Evolutionary conservation across 2,329 filamentous ascomycete genomes (phyloP).

Genomic region (Fusarium sp.): DNA sequence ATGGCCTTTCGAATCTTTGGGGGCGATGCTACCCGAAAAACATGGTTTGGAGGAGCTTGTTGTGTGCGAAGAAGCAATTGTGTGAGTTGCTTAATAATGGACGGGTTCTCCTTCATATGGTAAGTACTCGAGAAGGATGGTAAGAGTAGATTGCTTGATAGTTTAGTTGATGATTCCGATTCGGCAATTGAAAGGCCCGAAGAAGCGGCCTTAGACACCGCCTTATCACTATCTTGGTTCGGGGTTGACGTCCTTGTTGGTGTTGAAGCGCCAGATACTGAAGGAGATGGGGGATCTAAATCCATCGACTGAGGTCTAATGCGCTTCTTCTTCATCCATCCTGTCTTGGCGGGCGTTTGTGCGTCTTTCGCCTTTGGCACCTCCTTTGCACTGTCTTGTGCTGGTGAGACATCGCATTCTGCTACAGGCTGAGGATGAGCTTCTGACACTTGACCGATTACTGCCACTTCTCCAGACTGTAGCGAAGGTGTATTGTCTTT

Average conservation of each 20-base stretch:
- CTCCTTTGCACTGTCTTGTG: constrained; percentile 52
- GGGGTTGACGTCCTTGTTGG: constrained; percentile 36
- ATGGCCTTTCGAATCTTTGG: constrained; percentile 86
- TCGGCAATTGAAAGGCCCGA: constrained; percentile 54
- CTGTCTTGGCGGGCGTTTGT: constrained; percentile 47
- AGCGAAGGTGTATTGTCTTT: constrained; percentile 50
- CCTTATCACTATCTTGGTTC: constrained; percentile 36
- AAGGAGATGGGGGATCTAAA: constrained; percentile 56
- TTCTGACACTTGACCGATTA: constrained; percentile 70
- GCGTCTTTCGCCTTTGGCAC: constrained; percentile 52
- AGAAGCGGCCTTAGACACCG: constrained; percentile 32
- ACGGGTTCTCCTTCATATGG: constrained; percentile 74
- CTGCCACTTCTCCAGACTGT: constrained; percentile 67
- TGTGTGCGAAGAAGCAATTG: constrained; percentile 69
- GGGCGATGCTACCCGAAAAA: constrained; percentile 76
- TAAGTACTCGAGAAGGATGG: constrained; percentile 80
- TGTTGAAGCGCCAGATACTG: constrained; percentile 44
- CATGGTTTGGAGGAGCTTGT: constrained; percentile 74
- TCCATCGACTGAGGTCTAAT: constrained; percentile 64
- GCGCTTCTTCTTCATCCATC: constrained; percentile 60
- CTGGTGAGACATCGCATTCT: constrained; percentile 58
- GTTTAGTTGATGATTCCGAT: constrained; percentile 61
- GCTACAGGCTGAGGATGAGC: constrained; percentile 64
- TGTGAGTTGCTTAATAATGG: constrained; percentile 76
- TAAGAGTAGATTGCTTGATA: constrained; percentile 73